Conservation (phyloP, 148 eudicot species). For the Amaranthus palmeri region DNA sequence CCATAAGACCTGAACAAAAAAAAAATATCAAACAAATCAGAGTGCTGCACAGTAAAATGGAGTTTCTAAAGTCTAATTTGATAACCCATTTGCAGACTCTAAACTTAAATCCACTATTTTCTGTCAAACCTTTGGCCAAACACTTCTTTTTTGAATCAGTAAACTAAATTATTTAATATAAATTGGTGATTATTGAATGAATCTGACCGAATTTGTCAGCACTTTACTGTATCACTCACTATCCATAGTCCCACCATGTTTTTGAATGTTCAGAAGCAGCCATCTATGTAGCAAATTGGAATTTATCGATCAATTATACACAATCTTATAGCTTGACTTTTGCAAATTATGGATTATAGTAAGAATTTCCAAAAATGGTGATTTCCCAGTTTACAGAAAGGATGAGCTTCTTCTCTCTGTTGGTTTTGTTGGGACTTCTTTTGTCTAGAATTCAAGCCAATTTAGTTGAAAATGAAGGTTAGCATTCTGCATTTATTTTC, state of each 20-base stretch:
- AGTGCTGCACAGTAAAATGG: too few relatives aligned
- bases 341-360: neutral
- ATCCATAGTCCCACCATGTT: neutral
- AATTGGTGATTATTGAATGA: too few relatives aligned
- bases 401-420: neutral
- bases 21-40: too few relatives aligned
- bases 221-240: too few relatives aligned
- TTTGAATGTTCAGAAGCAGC: neutral
- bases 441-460: slow-evolving; percentile 20
- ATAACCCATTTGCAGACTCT: neutral
- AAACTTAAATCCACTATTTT: neutral
- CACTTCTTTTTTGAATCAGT: neutral
- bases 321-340: too few relatives aligned
- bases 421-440: slow-evolving; percentile 18
- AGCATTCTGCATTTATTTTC: neutral
- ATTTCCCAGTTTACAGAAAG: neutral
- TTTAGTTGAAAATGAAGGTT: slow-evolving; percentile 30
- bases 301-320: too few relatives aligned
- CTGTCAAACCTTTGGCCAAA: neutral
- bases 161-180: too few relatives aligned
- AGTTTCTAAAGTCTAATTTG: too few relatives aligned
- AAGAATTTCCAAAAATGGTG: slow-evolving; percentile 10
- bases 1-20: too few relatives aligned
- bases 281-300: too few relatives aligned
- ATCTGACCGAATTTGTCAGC: too few relatives aligned